Conservation (phyloP, 202 grass and related monocot genomes). For the Setaria viridis region DNA sequence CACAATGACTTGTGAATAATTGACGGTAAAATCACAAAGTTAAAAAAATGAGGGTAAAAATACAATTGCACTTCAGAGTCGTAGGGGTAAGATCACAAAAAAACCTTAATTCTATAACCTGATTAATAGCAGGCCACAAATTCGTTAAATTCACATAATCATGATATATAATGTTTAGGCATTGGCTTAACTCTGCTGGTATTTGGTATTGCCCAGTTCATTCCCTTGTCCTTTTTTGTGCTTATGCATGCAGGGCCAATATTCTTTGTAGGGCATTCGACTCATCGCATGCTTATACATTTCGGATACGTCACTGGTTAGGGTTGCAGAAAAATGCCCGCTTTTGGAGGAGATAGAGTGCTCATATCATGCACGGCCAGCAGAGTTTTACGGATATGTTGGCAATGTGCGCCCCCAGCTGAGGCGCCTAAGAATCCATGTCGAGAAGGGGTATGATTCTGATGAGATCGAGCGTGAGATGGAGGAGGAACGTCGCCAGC, state of each 20-base stretch:
- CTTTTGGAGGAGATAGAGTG: conserved; percentile 29
- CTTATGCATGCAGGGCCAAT: conserved; percentile 3
- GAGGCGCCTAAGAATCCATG: not conserved
- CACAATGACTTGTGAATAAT: no score
- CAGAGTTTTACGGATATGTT: not conserved
- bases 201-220: not conserved
- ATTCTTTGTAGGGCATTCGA: conserved; percentile 29
- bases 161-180: not conserved
- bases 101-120: not conserved
- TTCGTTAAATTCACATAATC: not conserved
- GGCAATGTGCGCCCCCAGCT: not conserved
- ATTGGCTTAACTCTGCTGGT: not conserved
- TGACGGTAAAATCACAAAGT: no score
- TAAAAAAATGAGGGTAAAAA: no score
- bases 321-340: not conserved
- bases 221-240: not conserved
- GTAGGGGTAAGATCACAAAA: no score
- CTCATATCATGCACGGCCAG: not conserved
- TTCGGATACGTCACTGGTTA: not conserved
- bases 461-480: not conserved
- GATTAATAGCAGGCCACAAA: not conserved
- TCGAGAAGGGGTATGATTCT: not conserved
- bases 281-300: not conserved
- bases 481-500: not conserved
- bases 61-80: no score